phyloP scores from a whole-genome alignment of 2,329 filamentous ascomycete species.

The Nannizziopsis arthrosporioides region DNA sequence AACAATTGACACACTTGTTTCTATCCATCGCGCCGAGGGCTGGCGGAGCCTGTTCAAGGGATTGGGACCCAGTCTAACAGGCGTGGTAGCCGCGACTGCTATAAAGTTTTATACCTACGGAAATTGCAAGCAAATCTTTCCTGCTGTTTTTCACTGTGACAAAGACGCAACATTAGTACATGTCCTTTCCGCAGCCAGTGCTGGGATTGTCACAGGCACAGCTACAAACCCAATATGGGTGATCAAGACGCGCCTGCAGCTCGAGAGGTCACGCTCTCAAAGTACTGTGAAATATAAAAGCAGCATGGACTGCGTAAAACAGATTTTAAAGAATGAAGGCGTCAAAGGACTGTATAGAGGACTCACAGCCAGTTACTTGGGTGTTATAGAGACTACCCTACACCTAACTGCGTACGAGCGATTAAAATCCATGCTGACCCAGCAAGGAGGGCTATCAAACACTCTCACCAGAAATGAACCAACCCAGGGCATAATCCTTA shows the following conservation, averaged over 20 bases:
- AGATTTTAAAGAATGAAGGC: constrained; percentile 71
- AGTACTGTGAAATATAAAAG: constrained; percentile 64
- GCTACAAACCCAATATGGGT: constrained; percentile 95
- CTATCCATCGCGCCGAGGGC: constrained; percentile 70
- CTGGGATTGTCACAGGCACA: constrained; percentile 76
- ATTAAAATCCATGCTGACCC: constrained; percentile 50
- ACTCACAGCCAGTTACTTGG: constrained; percentile 80
- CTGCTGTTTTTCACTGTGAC: neutral
- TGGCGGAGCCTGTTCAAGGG: constrained; percentile 86
- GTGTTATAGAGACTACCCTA: constrained; percentile 76
- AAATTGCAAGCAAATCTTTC: constrained; percentile 72
- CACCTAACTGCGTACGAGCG: constrained; percentile 94
- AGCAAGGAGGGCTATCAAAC: constrained; percentile 3
- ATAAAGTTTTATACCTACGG: constrained; percentile 94
- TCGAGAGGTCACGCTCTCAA: constrained; percentile 74
- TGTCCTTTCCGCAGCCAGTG: constrained; percentile 60
- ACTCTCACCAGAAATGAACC: constrained; percentile 50
- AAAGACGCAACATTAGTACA: constrained; percentile 55
- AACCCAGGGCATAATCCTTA: constrained; percentile 43
- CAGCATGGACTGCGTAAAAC: constrained; percentile 72
- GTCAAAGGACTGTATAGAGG: constrained; percentile 75
- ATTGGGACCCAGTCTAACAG: constrained; percentile 76
- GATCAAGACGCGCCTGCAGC: constrained; percentile 81
- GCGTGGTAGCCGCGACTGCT: constrained; percentile 75
- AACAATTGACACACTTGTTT: constrained; percentile 71